phyloP scores from a whole-genome alignment of 768 basidiomycete genomes.

The Candolleomyces efflorescens region DNA sequence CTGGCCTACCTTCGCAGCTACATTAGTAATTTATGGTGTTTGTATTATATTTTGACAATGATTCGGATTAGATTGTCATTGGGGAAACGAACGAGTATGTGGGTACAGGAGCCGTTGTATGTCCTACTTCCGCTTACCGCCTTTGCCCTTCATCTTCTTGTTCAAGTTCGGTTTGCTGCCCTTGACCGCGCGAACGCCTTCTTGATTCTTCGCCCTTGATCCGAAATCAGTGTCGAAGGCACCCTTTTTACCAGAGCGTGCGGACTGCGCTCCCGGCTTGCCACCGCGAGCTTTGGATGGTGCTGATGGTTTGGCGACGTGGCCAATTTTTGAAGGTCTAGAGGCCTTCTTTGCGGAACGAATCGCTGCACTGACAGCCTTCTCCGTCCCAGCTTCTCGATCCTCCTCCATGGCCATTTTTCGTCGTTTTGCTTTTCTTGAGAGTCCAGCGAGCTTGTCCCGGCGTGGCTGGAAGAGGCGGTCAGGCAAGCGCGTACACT shows the following conservation, averaged over 20 bases:
- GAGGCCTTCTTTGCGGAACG: conserved; percentile 82
- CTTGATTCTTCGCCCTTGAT: conserved; percentile 2
- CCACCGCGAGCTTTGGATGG: conserved; percentile 18
- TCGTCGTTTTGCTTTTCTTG: conserved; percentile 83
- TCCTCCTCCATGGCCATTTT: conserved; percentile 86
- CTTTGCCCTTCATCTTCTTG: conserved; percentile 1
- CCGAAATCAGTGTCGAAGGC: conserved; percentile 53
- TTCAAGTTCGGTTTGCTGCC: conserved; percentile 4
- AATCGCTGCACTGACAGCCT: conserved; percentile 66
- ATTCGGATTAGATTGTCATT: no score
- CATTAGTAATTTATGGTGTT: no score
- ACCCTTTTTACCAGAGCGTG: conserved; percentile 24
- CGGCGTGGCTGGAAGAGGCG: conserved; percentile 54
- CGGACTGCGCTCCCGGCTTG: conserved; percentile 30
- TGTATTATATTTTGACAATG: no score
- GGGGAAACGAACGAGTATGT: no score
- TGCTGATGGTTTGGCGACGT: conserved; percentile 23
- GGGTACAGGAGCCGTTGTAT: not conserved
- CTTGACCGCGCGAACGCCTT: not conserved
- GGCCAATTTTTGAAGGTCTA: conserved; percentile 72
- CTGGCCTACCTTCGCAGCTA: no score
- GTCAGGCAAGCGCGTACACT: conserved; percentile 2
- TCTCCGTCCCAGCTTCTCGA: conserved; percentile 51
- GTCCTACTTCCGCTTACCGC: not conserved
- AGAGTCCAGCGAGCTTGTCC: conserved; percentile 76